phyloP scores from a whole-genome alignment of 2,329 filamentous ascomycete genomes.

The Exserohilum turcica region DNA sequence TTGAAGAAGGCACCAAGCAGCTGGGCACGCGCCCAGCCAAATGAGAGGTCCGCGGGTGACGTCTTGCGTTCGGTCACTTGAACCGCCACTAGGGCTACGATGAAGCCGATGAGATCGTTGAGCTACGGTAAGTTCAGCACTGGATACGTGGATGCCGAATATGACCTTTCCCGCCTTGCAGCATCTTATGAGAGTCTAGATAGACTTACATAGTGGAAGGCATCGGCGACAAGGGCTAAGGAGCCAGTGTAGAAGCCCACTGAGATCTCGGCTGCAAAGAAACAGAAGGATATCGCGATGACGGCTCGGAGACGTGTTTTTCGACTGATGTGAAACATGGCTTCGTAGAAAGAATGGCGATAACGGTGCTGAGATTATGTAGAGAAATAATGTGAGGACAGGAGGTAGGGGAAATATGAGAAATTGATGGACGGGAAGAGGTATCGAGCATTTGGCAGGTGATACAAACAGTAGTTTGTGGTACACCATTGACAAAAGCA shows the following conservation, averaged over 20 bases:
- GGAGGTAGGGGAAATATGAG: neutral
- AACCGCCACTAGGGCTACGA: constrained; percentile 68
- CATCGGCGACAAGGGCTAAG: constrained; percentile 74
- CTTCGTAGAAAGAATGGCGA: neutral
- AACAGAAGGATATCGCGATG: constrained; percentile 54
- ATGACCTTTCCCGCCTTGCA: no score
- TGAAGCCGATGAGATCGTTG: constrained; percentile 72
- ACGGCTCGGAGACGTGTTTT: constrained; percentile 46
- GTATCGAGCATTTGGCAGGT: neutral
- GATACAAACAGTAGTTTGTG: neutral
- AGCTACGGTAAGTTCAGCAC: constrained; percentile 53
- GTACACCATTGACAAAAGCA: neutral
- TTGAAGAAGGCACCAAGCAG: constrained; percentile 81
- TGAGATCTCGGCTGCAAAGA: constrained; percentile 58
- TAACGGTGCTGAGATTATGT: neutral
- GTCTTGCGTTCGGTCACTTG: constrained; percentile 61
- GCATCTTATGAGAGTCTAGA: no score
- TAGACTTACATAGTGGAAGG: constrained; percentile 73
- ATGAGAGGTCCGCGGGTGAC: constrained; percentile 66
- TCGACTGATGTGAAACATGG: constrained; percentile 37
- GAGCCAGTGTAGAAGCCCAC: constrained; percentile 74
- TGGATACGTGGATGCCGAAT: neutral
- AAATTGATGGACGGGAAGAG: neutral
- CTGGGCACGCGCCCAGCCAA: constrained; percentile 78
- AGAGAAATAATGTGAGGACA: neutral